Conservation (phyloP, 169 alveolate genomes). For the Plasmodium chabaudi region DNA sequence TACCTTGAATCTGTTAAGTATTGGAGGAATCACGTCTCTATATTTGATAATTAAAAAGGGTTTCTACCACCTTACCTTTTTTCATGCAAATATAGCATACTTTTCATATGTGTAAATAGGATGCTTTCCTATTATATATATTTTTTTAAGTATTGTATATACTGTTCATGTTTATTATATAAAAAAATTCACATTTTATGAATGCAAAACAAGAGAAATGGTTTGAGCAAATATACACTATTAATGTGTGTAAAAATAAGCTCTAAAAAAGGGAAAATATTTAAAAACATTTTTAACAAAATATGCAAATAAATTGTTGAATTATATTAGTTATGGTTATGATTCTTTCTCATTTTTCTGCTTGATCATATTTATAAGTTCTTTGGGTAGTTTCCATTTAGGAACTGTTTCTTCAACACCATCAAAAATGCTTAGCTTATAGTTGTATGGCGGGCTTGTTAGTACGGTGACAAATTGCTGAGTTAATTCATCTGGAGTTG, state of each 20-base stretch:
- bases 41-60: constrained; percentile 74
- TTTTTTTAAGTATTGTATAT: too few relatives aligned
- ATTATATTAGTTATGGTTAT: too few relatives aligned
- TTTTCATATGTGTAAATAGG: too few relatives aligned
- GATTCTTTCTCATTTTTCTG: constrained; percentile 5
- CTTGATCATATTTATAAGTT: constrained; percentile 78
- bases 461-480: constrained; percentile 76
- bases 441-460: constrained; percentile 77
- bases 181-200: too few relatives aligned
- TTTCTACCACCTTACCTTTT: not conserved
- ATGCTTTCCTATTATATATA: too few relatives aligned
- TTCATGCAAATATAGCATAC: not conserved
- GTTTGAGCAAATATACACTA: too few relatives aligned
- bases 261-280: too few relatives aligned
- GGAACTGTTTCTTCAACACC: constrained; percentile 86
- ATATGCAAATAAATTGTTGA: too few relatives aligned
- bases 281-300: too few relatives aligned
- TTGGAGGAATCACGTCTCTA: constrained; percentile 95
- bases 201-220: too few relatives aligned
- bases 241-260: too few relatives aligned
- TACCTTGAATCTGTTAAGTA: constrained; percentile 95
- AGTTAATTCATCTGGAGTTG: constrained; percentile 88
- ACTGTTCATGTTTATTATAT: too few relatives aligned
- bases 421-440: constrained; percentile 71
- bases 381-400: constrained; percentile 88